Conservation (phyloP, 148 eudicot genomes). For the Rhododendron henanense region DNA sequence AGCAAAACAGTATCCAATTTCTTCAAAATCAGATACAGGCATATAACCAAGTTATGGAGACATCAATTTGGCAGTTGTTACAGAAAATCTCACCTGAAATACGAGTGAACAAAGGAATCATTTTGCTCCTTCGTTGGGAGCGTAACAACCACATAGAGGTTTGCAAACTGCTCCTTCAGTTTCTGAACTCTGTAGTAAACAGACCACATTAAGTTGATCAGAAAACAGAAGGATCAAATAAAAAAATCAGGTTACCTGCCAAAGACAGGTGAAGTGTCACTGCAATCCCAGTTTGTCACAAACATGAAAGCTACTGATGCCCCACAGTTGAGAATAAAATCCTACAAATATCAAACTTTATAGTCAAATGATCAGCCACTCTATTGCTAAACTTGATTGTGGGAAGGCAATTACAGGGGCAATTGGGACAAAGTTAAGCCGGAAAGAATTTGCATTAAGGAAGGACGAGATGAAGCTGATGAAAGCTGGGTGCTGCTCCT, state of each 20-base stretch:
- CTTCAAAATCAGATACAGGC: slow-evolving; percentile 8
- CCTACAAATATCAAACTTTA: slow-evolving; percentile 39
- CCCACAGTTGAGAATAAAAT: slow-evolving; percentile 91
- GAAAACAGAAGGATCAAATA: background rate
- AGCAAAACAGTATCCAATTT: background rate
- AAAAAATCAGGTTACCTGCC: slow-evolving; percentile 42
- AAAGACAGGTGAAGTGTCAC: slow-evolving; percentile 33
- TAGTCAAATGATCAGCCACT: background rate
- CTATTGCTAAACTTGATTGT: background rate
- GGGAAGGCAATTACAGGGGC: slow-evolving; percentile 56
- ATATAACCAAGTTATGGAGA: background rate
- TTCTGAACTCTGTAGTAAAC: slow-evolving; percentile 56
- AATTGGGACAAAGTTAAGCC: slow-evolving; percentile 69
- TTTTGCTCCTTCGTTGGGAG: slow-evolving; percentile 83
- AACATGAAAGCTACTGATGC: slow-evolving; percentile 92
- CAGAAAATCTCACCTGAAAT: slow-evolving; percentile 58
- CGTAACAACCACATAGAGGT: slow-evolving; percentile 77
- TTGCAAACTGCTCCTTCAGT: slow-evolving; percentile 80
- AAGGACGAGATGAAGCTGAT: slow-evolving; percentile 71
- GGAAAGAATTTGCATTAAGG: slow-evolving; percentile 65
- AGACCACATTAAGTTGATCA: slow-evolving; percentile 16
- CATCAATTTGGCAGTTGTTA: background rate
- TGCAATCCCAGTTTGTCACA: slow-evolving; percentile 63
- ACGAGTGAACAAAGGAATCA: slow-evolving; percentile 67
- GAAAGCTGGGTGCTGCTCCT: slow-evolving; percentile 75